A percentile compares a stretch with the other conserved stretches of the same genome.
phyloP scores from a whole-genome alignment of 2,329 filamentous ascomycete genomes.

The Arachnopeziza araneosa region DNA sequence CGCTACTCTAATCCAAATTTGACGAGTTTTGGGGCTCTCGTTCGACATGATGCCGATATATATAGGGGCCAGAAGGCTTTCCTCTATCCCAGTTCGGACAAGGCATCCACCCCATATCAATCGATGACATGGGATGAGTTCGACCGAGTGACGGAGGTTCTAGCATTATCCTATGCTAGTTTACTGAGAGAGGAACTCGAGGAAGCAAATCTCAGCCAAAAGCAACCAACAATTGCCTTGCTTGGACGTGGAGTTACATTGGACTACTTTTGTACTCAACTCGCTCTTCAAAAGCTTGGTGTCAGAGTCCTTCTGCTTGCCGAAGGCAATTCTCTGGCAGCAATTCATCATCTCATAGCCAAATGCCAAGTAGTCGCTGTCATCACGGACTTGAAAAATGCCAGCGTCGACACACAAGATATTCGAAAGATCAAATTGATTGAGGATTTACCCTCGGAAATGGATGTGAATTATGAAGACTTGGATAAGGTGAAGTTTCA shows the following conservation, averaged over 20 bases:
- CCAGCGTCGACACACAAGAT: constrained; percentile 14
- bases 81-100: constrained; percentile 21
- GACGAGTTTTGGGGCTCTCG: constrained; percentile 26
- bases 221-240: constrained; percentile 29
- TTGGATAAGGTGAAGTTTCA: constrained; percentile 24
- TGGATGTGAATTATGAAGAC: constrained; percentile 4
- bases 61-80: constrained; percentile 26
- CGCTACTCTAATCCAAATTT: constrained; percentile 28
- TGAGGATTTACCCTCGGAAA: constrained; percentile 13
- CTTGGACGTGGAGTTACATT: constrained; percentile 27
- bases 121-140: constrained; percentile 28
- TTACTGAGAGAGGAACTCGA: constrained; percentile 21
- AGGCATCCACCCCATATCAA: constrained; percentile 16
- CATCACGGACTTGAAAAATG: constrained; percentile 26
- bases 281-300: constrained; percentile 30
- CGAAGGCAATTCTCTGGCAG: constrained; percentile 26
- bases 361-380: constrained; percentile 24
- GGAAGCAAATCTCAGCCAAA: constrained; percentile 19
- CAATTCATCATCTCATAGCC: constrained; percentile 26
- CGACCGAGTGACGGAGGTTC: constrained; percentile 20
- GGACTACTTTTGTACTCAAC: constrained; percentile 28
- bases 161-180: constrained; percentile 23
- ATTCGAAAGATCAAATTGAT: constrained; percentile 21
- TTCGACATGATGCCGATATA: constrained; percentile 22
- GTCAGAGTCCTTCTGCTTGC: constrained; percentile 28